Base-by-base conservation (phyloP, 164 flowering plant genomes). In the Chloranthus sessilifolius region DNA sequence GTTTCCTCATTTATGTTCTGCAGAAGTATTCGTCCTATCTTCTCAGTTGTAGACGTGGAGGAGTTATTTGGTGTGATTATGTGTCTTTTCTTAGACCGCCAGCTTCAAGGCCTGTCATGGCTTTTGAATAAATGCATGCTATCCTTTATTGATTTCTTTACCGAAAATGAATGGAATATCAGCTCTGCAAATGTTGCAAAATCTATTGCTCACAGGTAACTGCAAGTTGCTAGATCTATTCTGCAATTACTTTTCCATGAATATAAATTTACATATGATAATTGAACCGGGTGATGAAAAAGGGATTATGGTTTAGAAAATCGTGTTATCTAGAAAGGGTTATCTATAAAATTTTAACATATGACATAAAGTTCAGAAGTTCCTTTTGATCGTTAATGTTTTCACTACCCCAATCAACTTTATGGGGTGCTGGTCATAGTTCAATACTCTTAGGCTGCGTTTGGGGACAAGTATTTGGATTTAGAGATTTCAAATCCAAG, bases 171-270 rank as follows among this genome's bases (percentile, higher is more conserved):
- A 58, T 94, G 97, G 97, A 44, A 40, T 28, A 14, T 47, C 58
- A 76, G 88, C 75, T 78, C 73, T 54, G 47, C 52, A 54, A 75
- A 67, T 65, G 78, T 80, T 43, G 84, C 92, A 30, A 74, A 71
- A 53, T 67, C 69, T 51, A 61, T 89, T 55, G 82, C 92, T 55
- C 48, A 21, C 72, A 88, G 97, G 99, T 90, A 47, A 40, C 44
- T 15, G 14, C 19, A 22, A 42, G 15, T 50, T n/a, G 26, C 43
- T 43, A 27, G 29, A 20, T 41, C 17, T n/a, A n/a, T 22, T 5
- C 29, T 20, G 5, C 5, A 25, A 51, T 23, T 42, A 25, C n/a
- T n/a, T n/a, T n/a, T n/a, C n/a, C n/a, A n/a, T n/a, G n/a, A n/a
- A n/a, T n/a, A n/a, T n/a, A n/a, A n/a, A 30, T 33, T 33, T 7